Evolutionary conservation across 2,329 filamentous ascomycete genomes (phyloP).

Genomic region (Lachnellula suecica): DNA sequence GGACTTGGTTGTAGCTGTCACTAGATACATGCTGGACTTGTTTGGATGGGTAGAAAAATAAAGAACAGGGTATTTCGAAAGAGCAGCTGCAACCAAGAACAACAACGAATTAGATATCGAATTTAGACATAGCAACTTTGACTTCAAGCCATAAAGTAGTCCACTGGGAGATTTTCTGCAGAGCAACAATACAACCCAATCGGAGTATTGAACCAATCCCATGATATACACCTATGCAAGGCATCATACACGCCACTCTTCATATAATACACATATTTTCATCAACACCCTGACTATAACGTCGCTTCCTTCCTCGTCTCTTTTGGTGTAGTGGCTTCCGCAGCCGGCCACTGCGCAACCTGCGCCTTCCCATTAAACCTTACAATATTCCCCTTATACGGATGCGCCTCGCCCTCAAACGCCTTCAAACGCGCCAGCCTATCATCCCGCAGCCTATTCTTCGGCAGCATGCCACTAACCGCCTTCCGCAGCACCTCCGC

Average conservation of each 20-base stretch:
- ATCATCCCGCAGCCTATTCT: constrained; percentile 89
- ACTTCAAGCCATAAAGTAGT: too few relatives aligned
- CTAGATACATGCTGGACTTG: too few relatives aligned
- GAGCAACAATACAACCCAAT: not conserved
- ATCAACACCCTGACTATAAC: constrained; percentile 2
- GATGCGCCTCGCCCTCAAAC: constrained; percentile 90
- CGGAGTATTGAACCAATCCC: not conserved
- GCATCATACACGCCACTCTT: not conserved
- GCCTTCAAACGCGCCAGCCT: constrained; percentile 87
- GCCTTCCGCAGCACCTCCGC: constrained; percentile 88
- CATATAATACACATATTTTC: constrained; percentile 12
- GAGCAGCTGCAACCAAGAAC: too few relatives aligned
- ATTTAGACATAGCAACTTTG: too few relatives aligned
- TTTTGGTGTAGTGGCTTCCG: constrained; percentile 1
- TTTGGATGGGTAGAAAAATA: too few relatives aligned
- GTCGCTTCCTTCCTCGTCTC: constrained; percentile 1
- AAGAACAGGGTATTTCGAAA: too few relatives aligned
- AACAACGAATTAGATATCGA: too few relatives aligned
- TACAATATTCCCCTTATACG: constrained; percentile 86
- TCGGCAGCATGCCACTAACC: constrained; percentile 95
- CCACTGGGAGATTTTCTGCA: too few relatives aligned
- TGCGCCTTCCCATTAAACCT: constrained; percentile 59
- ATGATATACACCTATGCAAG: constrained; percentile 15
- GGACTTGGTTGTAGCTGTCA: too few relatives aligned
- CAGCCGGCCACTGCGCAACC: constrained; percentile 26